Evolutionary conservation across 2,329 filamentous ascomycete species (phyloP), one percentile per base, ranked within the genome.

Genomic region (Talaromyces atroroseus): DNA sequence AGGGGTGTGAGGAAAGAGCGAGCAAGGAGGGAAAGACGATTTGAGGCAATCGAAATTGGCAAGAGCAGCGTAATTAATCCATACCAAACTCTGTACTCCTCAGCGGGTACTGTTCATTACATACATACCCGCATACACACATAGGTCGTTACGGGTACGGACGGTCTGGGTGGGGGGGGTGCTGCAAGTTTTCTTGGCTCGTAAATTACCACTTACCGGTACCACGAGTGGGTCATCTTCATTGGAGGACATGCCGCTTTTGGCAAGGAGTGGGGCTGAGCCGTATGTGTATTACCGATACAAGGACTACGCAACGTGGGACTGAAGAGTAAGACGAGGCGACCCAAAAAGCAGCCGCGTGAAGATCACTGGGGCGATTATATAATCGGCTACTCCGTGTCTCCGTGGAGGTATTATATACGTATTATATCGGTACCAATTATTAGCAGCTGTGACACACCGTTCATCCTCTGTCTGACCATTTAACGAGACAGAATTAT

Each of bases 331-430:
- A 20, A 36, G 32, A 36, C 32, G 24, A 8, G 18, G 12, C 18
- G 54, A 51, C 54, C 54, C 54, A 56, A 46, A 50, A 56, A 50
- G 54, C 54, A 51, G 54, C 54, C 54, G 54, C 47, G 23, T 38
- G 54, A 56, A 56, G 54, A 56, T 56, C 54, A 44, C 47, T 56
- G 48, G 48, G 54, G 36, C 48, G 24, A 29, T 29, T 29, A 29
- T 29, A 8, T 29, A 29, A 29, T 29, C 24, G 5, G 26, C 11
- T 11, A 29, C 26, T 10, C 26, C 11, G 26, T 10, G 26, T 29
- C 26, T 8, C 26, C 26, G 7, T 10, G 2, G 5, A 11, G 3
- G 26, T 29, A 29, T 29, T 29, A 26, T 3, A 29, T 29, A 29
- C 26, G 26, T 29, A 29, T 29, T 29, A 29, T 29, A 26, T 26